Base-by-base conservation (phyloP, 2,329 filamentous ascomycete species). In the Talaromyces pinophilus region DNA sequence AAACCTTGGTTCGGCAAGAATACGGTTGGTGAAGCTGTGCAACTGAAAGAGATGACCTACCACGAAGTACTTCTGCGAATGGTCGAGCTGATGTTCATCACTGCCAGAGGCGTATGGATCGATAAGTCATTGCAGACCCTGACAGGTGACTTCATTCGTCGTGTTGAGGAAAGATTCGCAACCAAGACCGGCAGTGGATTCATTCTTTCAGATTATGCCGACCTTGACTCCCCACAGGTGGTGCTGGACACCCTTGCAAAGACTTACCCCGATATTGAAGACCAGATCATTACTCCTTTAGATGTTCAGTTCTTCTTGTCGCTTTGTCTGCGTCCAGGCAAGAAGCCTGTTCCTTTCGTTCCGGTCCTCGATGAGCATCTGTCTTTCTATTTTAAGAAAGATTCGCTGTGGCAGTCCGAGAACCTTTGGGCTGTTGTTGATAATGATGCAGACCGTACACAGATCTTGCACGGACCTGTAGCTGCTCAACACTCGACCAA, bases 321-420 rank as follows among this genome's bases (percentile, higher is more conserved):
- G 30, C 88, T 98, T 54, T 98, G 93, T 84, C 89, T 94, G 81
- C 90, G 93, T 40, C 92, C 91, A 59, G 90, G 90, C 46, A 95
- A 98, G 84, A 99, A 99, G 85, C 95, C 95, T 1, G 91, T 95
- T 33, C 95, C 94, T 0, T 99, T 99, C 77, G 93, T 99, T 38
- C 95, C 95, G 3, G 85, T 90, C 13, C 85, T 99, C 25, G 95
- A 99, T 74, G 92, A 96, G 69, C 96, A 93, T 77, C 99, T 99
- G 71, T 95, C 98, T 77, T 97, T 96, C 82, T 99, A 92, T 84
- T 99, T 99, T 90, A 99, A 99, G 88, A 99, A 99, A 84, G 95
- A 99, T 79, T 98, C 95, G 1, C 86, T 99, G 7, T 99, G 95
- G 95, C 95, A 99, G 81, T 98, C 94, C 0, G 95, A 99, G 81